These are phyloP conservation scores for Tetrahymena borealis DNA, from an alignment of 73 alveolate genomes.

Conservation along the genomic window DNA sequence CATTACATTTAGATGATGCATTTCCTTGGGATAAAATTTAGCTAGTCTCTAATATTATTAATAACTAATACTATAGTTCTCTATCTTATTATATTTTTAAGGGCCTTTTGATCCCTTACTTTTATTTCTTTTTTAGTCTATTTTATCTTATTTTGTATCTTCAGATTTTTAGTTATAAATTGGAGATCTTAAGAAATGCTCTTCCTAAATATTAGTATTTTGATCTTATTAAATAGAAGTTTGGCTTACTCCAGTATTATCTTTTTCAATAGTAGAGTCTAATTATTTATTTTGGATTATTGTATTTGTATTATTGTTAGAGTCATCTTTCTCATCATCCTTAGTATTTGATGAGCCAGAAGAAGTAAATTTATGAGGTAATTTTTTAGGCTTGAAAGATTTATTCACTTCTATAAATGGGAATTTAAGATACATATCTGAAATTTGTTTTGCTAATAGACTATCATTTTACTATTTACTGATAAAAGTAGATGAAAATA, in stretches of 20 bases:
- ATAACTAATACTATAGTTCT: background rate
- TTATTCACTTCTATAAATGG: background rate
- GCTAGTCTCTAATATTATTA: background rate
- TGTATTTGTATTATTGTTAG: background rate
- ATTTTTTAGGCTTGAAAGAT: background rate
- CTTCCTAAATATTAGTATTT: background rate
- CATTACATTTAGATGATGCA: background rate
- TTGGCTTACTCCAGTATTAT: background rate
- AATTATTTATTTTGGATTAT: background rate
- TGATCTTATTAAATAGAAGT: background rate
- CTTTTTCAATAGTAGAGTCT: background rate
- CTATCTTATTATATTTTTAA: background rate
- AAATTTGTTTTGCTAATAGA: background rate
- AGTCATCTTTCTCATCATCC: background rate
- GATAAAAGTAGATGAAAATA: background rate
- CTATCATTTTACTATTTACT: background rate
- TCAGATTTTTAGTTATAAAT: background rate
- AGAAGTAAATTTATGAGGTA: background rate
- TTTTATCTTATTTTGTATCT: background rate
- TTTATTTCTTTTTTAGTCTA: background rate
- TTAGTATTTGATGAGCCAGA: background rate
- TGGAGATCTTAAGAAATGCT: background rate
- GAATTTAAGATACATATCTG: background rate
- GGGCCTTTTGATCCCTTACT: background rate
- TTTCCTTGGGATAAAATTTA: background rate